phyloP scores from a whole-genome alignment of 768 basidiomycete genomes.

The Kondoa subrosea region DNA sequence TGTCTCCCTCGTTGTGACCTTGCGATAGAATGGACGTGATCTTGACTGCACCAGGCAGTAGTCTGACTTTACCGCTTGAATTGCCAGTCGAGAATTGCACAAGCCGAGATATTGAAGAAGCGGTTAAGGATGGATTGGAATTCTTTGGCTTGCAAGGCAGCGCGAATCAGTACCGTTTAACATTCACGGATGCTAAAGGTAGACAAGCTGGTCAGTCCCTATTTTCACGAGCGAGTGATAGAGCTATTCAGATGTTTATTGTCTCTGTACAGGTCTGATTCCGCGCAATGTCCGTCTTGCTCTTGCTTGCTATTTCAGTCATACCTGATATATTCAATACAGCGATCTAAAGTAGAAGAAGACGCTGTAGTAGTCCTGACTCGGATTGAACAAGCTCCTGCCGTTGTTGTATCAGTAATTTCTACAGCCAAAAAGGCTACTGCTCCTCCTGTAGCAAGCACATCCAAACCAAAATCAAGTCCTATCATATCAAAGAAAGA shows the following conservation, averaged over 20 bases:
- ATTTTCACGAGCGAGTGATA: neutral
- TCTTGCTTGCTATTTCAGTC: neutral
- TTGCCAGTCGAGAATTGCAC: neutral
- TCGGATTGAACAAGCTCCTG: neutral
- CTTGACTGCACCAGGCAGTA: neutral
- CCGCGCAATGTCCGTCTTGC: neutral
- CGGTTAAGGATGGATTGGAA: neutral
- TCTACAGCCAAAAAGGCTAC: neutral
- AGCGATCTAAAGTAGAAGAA: neutral
- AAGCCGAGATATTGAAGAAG: neutral
- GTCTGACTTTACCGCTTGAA: neutral
- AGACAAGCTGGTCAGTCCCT: neutral
- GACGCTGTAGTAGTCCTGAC: neutral
- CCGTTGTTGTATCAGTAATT: too few relatives aligned
- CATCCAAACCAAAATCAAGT: neutral
- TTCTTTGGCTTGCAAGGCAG: neutral
- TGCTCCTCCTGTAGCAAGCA: neutral
- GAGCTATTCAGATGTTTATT: too few relatives aligned
- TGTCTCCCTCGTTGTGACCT: too few relatives aligned
- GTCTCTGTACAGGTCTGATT: neutral
- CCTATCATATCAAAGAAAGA: neutral
- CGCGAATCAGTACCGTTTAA: neutral
- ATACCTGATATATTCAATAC: too few relatives aligned
- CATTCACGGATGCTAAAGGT: neutral
- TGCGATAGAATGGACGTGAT: neutral